Evolutionary conservation across 225 moss, liverwort and hornwort genomes (phyloP).

Genomic region (Climacium dendroides): DNA sequence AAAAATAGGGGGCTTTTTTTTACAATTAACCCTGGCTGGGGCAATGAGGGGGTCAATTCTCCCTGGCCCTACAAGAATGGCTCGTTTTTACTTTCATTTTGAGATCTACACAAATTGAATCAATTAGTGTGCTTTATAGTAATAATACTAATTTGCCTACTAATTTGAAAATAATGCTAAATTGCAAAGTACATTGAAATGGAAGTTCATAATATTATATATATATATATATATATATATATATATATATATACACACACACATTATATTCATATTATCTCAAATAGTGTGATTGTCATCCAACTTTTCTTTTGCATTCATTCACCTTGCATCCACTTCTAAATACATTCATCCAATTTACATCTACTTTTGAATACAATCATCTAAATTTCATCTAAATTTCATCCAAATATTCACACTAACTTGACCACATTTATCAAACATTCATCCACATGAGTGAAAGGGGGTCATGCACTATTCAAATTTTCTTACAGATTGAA

Average conservation of each 20-base stretch:
- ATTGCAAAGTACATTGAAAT: rapidly evolving
- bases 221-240: no score
- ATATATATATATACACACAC: background rate
- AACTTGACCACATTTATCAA: background rate
- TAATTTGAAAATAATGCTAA: background rate
- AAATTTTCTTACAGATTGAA: background rate
- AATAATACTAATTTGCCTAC: background rate
- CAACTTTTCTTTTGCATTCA: background rate
- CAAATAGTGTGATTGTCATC: background rate
- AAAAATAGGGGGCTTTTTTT: no score
- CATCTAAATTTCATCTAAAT: background rate
- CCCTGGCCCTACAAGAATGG: rapidly evolving
- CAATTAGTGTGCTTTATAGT: background rate
- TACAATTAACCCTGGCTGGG: no score
- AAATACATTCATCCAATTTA: no score
- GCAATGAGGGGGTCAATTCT: no score
- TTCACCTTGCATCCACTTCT: no score
- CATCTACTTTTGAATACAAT: background rate
- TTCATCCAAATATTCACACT: background rate
- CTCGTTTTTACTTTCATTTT: background rate
- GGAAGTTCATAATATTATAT: background rate
- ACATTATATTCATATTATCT: background rate
- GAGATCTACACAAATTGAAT: background rate
- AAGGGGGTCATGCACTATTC: background rate
- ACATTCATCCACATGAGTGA: background rate